These are phyloP conservation scores for Globisporangium megalacanthum DNA, from an alignment of 352 stramenopile species.

Conservation along the genomic window DNA sequence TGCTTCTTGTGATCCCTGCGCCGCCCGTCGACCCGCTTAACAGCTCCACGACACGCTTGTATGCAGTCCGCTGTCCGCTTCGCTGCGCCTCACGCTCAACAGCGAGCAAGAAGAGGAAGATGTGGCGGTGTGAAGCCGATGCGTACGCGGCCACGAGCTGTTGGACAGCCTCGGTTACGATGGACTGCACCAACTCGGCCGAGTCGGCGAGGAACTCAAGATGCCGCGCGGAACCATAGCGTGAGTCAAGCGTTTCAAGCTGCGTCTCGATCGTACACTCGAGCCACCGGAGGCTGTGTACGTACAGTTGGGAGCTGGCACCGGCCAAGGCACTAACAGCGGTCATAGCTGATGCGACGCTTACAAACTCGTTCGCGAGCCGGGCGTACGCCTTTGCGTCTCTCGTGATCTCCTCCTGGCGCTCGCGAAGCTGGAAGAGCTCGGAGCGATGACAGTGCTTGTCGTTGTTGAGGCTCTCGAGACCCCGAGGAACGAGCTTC, in stretches of 20 bases:
- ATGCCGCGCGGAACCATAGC: background rate
- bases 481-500: background rate
- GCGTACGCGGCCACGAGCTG: slow-evolving; percentile 13
- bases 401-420: background rate
- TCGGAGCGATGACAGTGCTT: slow-evolving; percentile 7
- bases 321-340: slow-evolving; percentile 17
- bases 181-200: background rate
- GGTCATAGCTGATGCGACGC: slow-evolving; percentile 16
- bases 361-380: slow-evolving; percentile 8
- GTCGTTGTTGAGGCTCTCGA: slow-evolving; percentile 3
- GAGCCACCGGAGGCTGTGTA: slow-evolving; percentile 23
- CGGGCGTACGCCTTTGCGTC: background rate
- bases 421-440: slow-evolving; percentile 6
- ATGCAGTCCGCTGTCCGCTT: slow-evolving; percentile 5
- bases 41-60: slow-evolving; percentile 3
- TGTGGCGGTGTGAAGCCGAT: slow-evolving; percentile 21
- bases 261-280: slow-evolving; percentile 12
- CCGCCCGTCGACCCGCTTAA: background rate
- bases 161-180: slow-evolving; percentile 4
- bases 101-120: slow-evolving; percentile 22
- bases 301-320: slow-evolving; percentile 20
- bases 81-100: slow-evolving; percentile 7
- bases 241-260: background rate
- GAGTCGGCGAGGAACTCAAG: background rate
- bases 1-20: background rate